Evolutionary conservation across 805 yeast species (phyloP), one percentile per base, ranked within the genome.

Genomic region (Starmerella floricola): DNA sequence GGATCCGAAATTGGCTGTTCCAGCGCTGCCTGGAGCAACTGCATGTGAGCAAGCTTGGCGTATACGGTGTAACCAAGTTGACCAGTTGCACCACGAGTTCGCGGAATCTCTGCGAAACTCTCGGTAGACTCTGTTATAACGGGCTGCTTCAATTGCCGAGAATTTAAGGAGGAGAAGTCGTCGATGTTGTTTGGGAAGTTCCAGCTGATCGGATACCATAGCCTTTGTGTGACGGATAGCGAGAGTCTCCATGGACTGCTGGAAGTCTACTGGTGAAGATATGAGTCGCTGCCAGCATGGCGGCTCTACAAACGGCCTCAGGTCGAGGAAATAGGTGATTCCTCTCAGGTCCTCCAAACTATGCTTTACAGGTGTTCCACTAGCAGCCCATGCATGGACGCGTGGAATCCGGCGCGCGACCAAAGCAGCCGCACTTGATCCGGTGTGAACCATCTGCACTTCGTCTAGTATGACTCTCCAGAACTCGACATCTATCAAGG

Each of bases 361-460:
- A 47, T 72, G 72, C 49, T 78, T 76, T 13, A 86, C 79, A 0
- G 96, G 94, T 0, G 98, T 91, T 6, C 98, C 98, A 1, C 95
- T 83, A 0, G 87, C 95, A 13, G 94, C 96, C 97, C 97, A 91
- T 0, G 95, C 76, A 62, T 91, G 96, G 35, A 75, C 72, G 40
- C 95, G 67, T 4, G 95, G 88, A 20, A 91, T 73, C 29, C 82
- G 63, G 2, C 81, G 67, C 0, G 95, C 85, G 43, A 86, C 82
- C 43, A 73, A 76, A 17, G 94, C 85, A 1, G 91, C 84, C 40
- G 81, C 73, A 0, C 88, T 73, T 3, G 75, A 68, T 18, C 78
- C 78, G 3, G 73, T 70, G 6, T 84, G 76, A 3, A 91, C 80
- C 87, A 87, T 82, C 61, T 91, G 98, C 1, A 84, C 97, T 59